Evolutionary conservation across 352 stramenopile species (phyloP).

Genomic region (Pythium coloratum): DNA sequence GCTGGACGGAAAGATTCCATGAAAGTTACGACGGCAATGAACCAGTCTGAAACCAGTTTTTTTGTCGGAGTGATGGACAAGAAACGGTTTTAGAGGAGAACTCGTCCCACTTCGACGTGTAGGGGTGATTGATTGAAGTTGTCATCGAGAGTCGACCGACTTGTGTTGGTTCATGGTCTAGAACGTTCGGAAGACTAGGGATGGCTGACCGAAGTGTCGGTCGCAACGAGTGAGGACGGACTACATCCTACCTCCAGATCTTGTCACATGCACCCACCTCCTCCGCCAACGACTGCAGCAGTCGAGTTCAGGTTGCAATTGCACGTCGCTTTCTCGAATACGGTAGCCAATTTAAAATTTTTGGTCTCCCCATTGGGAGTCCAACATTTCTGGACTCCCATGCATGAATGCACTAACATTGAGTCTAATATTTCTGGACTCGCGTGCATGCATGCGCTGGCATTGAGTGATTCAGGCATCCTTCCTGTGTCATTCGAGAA

Average conservation of each 20-base stretch:
- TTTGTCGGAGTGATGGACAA: neutral
- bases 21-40: neutral
- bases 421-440: too few relatives aligned
- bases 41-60: neutral
- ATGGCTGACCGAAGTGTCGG: neutral
- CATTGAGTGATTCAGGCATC: too few relatives aligned
- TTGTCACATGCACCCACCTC: too few relatives aligned
- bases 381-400: too few relatives aligned
- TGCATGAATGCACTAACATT: too few relatives aligned
- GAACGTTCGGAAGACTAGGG: neutral
- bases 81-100: neutral
- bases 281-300: too few relatives aligned
- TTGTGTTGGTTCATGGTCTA: neutral
- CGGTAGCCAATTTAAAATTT: too few relatives aligned
- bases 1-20: neutral
- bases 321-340: too few relatives aligned
- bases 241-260: neutral
- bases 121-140: neutral
- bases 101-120: neutral
- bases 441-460: too few relatives aligned
- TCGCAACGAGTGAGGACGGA: neutral
- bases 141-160: neutral
- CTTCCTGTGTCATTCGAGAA: too few relatives aligned
- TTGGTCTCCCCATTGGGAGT: too few relatives aligned
- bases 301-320: too few relatives aligned